phyloP scores from a whole-genome alignment of 148 eudicot genomes.

The Camellia granthamiana region DNA sequence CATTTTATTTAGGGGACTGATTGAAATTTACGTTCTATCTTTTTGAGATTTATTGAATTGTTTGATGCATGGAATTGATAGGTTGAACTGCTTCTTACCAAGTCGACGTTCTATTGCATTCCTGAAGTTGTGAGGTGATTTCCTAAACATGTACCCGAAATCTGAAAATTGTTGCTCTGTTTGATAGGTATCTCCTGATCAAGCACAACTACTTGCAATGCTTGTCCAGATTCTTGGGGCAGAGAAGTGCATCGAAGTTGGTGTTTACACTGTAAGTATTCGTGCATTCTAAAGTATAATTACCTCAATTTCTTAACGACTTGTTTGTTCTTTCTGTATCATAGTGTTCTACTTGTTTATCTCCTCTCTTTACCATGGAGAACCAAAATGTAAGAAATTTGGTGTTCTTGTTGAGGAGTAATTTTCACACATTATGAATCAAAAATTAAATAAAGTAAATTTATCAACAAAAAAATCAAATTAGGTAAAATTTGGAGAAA shows the following conservation, averaged over 20 bases:
- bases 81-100: neutral
- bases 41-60: neutral
- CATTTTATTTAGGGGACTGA: neutral
- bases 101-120: neutral
- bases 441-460: too few relatives aligned
- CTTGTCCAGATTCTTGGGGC: conserved; percentile 90
- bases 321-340: neutral
- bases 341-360: neutral
- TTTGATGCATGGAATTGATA: neutral
- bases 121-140: neutral
- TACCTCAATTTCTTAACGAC: neutral
- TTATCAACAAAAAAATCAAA: neutral
- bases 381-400: neutral
- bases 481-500: neutral
- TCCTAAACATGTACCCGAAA: neutral
- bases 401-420: neutral
- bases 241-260: conserved; percentile 83
- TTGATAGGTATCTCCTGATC: conserved; percentile 83
- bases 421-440: neutral
- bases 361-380: neutral
- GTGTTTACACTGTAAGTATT: conserved; percentile 72
- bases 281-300: neutral
- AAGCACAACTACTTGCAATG: conserved; percentile 92
- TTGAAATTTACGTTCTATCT: neutral
- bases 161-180: neutral